These are phyloP conservation scores for Roridomyces roridus DNA, from an alignment of 768 basidiomycete species.

Conservation along the genomic window DNA sequence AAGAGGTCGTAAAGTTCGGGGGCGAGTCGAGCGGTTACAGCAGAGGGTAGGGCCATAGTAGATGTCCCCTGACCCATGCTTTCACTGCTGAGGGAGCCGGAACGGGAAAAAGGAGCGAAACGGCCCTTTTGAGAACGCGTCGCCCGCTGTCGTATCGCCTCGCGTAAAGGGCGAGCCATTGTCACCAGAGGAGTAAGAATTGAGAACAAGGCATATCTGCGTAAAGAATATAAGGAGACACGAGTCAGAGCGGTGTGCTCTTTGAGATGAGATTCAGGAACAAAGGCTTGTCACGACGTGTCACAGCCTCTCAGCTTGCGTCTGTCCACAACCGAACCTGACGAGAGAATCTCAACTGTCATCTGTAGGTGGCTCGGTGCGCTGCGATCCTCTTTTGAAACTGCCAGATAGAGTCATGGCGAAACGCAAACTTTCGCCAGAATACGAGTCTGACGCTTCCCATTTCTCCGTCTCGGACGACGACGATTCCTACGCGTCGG, in stretches of 20 bases:
- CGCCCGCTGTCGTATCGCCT: constrained; percentile 8
- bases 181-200: constrained; percentile 12
- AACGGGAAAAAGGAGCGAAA: constrained; percentile 10
- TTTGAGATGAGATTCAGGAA: constrained; percentile 4
- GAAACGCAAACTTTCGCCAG: constrained; percentile 17
- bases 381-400: not conserved
- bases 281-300: not conserved
- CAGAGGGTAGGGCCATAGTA: constrained; percentile 21
- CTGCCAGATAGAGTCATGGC: constrained; percentile 11
- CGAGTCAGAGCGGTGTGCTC: constrained; percentile 2
- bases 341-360: not conserved
- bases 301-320: too few relatives aligned
- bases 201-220: constrained; percentile 12
- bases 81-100: constrained; percentile 25
- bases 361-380: constrained; percentile 3
- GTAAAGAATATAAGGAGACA: constrained; percentile 22
- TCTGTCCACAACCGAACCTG: not conserved
- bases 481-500: constrained; percentile 16
- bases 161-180: constrained; percentile 24
- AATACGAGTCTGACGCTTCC: constrained; percentile 4
- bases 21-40: constrained; percentile 34
- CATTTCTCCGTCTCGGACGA: constrained; percentile 16
- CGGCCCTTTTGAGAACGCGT: constrained; percentile 19
- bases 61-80: constrained; percentile 25
- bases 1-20: constrained; percentile 39